phyloP scores from a whole-genome alignment of 352 stramenopile species.

The Phytophthora quininea region DNA sequence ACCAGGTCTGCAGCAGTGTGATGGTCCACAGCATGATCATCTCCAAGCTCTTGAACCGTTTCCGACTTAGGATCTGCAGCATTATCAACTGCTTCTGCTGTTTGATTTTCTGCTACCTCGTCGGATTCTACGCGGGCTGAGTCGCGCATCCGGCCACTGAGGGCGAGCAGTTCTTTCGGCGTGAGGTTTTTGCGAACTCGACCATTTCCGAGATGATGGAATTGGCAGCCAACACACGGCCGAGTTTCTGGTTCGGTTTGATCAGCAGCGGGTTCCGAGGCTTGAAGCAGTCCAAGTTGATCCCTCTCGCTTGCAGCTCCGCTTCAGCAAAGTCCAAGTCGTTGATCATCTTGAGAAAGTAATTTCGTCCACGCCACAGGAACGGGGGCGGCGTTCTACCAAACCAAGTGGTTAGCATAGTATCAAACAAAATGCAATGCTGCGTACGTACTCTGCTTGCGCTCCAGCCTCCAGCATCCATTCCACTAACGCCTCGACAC shows the following conservation, averaged over 20 bases:
- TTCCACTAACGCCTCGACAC: constrained; percentile 78
- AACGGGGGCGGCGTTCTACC: constrained; percentile 67
- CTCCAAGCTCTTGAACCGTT: neutral
- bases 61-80: neutral
- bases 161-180: constrained; percentile 33
- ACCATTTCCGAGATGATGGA: constrained; percentile 84
- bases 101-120: neutral
- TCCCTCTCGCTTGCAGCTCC: constrained; percentile 54
- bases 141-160: constrained; percentile 26
- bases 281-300: constrained; percentile 63
- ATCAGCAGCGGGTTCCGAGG: constrained; percentile 67
- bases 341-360: constrained; percentile 74
- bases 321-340: constrained; percentile 74
- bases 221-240: constrained; percentile 70
- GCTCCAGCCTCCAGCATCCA: constrained; percentile 82
- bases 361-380: constrained; percentile 74
- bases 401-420: constrained; percentile 12
- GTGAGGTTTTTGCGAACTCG: constrained; percentile 44
- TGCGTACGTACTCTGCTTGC: constrained; percentile 60
- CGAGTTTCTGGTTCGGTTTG: constrained; percentile 70
- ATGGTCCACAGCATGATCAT: neutral
- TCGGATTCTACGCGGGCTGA: constrained; percentile 15
- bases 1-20: constrained; percentile 50
- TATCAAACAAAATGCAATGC: neutral
- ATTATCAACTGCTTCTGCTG: neutral